phyloP scores from a whole-genome alignment of 345 rosid genomes.

The Populus tremula region DNA sequence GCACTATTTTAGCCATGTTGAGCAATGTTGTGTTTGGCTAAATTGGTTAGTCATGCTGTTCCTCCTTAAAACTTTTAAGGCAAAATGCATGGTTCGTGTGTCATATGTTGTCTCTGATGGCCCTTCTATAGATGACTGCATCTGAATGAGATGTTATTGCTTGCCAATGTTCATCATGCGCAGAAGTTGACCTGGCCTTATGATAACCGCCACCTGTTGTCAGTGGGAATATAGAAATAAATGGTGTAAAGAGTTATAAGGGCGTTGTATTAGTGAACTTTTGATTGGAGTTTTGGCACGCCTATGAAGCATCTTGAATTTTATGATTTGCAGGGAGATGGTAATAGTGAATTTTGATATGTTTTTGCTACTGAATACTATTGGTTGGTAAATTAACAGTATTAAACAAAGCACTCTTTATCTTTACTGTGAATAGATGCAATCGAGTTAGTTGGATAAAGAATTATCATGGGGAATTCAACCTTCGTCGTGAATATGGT shows the following conservation, averaged over 20 bases:
- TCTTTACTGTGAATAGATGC: not conserved
- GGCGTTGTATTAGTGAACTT: not conserved
- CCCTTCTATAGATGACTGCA: not conserved
- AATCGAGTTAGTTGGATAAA: not conserved
- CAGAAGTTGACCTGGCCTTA: not conserved
- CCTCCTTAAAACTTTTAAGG: not conserved
- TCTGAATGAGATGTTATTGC: not conserved
- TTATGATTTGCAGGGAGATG: not conserved
- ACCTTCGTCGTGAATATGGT: conserved; percentile 1
- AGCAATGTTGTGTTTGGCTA: not conserved
- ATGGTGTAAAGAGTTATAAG: not conserved
- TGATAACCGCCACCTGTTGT: not conserved
- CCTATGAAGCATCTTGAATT: not conserved
- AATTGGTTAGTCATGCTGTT: not conserved
- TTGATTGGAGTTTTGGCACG: not conserved
- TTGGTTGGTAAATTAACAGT: not conserved
- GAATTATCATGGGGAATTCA: not conserved
- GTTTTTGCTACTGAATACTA: not conserved
- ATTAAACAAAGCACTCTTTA: not conserved
- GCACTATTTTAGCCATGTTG: not conserved
- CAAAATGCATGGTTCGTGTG: not conserved
- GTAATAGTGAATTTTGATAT: not conserved
- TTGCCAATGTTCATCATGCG: not conserved
- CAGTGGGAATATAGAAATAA: not conserved
- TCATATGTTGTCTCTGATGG: not conserved